Base-by-base conservation (phyloP, 148 eudicot genomes). In the Persicaria tinctoria region DNA sequence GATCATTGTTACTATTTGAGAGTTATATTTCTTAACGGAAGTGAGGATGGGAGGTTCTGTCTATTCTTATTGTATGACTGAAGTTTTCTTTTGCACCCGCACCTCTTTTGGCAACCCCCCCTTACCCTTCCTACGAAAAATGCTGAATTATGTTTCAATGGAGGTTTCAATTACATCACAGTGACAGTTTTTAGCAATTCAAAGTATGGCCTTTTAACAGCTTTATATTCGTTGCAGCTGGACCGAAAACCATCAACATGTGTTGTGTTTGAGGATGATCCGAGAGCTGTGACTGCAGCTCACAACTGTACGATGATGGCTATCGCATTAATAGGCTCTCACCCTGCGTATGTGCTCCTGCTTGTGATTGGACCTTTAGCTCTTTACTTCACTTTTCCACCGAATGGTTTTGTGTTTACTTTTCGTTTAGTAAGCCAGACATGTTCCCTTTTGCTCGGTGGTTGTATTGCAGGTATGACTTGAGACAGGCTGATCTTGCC, bases 291-390 rank as follows among this genome's bases (percentile, higher is more conserved):
- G 68, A 84, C 98, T 49, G 98, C 98, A 46, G 98, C 98, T 75
- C 98, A 93, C 83, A 93, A 93, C 80, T 93, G 98, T 73, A 93
- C 98, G 4, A 93, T 93, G 98, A 93, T 88, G 98, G 98, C 98
- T 41, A 77, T 91, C 18, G 97, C 97, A 79, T 79, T 93, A 16
- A 93, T 93, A 51, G 98, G 98, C 32, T 81, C 89, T 77, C 97
- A 91, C 76, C 98, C 93, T 74, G 97, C 95, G 98, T 93, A 93
- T 16, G 93, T 82, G 48, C 66, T 75, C 55, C 13, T 55, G n/a
- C 23, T 55, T 55, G 60, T 55, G 9, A 55, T 12, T 17, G 23
- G 18, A 55, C n/a, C 59, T 0, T 0, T 8, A 57, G 6, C 18
- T 6, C 12, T 50, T 50, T 55, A 12, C 1, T 4, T 17, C 20